phyloP scores from a whole-genome alignment of 2,329 filamentous ascomycete species.

The Penicillium nordicum region DNA sequence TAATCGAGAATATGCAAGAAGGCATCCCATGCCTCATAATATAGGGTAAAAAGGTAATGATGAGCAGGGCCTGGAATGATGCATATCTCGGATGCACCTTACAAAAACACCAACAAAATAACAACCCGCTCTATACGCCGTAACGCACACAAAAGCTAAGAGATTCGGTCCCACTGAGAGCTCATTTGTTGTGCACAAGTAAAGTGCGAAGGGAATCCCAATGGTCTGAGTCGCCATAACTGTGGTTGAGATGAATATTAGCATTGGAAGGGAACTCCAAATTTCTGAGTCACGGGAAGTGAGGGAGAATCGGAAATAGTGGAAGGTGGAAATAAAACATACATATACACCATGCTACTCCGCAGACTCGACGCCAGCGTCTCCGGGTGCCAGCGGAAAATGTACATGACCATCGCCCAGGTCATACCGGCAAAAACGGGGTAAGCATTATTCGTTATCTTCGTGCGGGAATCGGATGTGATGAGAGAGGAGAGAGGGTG shows the following conservation, averaged over 20 bases:
- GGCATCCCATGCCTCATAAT: constrained; percentile 13
- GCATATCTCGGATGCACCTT: not conserved
- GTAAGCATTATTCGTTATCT: constrained; percentile 73
- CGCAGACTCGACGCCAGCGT: constrained; percentile 86
- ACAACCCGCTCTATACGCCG: constrained; percentile 21
- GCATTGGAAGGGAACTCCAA: not conserved
- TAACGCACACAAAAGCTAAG: constrained; percentile 15
- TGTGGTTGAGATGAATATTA: constrained; percentile 29
- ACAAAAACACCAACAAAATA: not conserved
- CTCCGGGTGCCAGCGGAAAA: constrained; percentile 89
- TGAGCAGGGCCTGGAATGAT: not conserved
- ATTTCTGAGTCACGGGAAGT: not conserved
- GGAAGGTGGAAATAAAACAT: constrained; percentile 43
- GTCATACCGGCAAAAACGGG: constrained; percentile 85
- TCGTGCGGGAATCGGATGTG: constrained; percentile 44
- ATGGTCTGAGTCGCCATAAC: constrained; percentile 74
- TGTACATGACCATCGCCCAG: constrained; percentile 93
- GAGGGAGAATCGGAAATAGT: not conserved
- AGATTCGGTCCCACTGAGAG: not conserved
- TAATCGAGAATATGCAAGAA: not conserved
- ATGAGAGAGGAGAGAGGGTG: constrained; percentile 41
- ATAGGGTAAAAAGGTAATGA: constrained; percentile 8
- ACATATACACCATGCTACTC: constrained; percentile 98
- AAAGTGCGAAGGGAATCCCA: constrained; percentile 87
- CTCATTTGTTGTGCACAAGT: constrained; percentile 73